A percentile compares a stretch with the other conserved stretches of the same genome.
phyloP scores from a whole-genome alignment of 768 basidiomycete species.

The Ramaria rubella region DNA sequence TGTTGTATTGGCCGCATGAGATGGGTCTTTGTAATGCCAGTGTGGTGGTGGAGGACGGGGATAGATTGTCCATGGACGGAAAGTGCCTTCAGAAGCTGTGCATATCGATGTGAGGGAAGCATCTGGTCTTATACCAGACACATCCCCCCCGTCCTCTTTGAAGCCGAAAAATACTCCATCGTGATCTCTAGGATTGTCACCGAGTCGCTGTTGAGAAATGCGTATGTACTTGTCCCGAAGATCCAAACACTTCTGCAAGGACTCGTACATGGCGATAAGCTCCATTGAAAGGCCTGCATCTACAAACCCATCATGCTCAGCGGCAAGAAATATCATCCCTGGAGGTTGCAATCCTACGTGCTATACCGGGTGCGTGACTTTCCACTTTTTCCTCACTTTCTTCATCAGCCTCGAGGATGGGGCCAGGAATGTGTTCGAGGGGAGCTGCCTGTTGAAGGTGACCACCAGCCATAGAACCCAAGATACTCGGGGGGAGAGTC shows the following conservation, averaged over 20 bases:
- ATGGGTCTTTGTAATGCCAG: constrained; percentile 69
- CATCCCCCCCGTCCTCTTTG: constrained; percentile 52
- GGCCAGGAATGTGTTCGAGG: neutral
- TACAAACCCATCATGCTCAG: constrained; percentile 6
- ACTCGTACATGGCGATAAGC: constrained; percentile 51
- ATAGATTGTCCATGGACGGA: constrained; percentile 79
- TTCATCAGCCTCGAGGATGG: neutral
- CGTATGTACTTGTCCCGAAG: constrained; percentile 94
- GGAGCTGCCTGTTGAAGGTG: neutral
- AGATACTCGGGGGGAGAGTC: neutral
- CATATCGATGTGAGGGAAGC: constrained; percentile 29
- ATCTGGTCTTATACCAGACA: constrained; percentile 63
- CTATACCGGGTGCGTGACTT: neutral
- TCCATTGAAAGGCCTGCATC: constrained; percentile 38
- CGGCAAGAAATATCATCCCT: neutral
- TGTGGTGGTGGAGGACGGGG: constrained; percentile 91
- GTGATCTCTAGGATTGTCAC: constrained; percentile 91
- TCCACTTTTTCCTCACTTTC: constrained; percentile 16
- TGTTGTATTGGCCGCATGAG: constrained; percentile 11
- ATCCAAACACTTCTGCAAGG: constrained; percentile 79
- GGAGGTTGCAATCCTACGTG: constrained; percentile 5
- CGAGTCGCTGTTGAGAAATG: constrained; percentile 82
- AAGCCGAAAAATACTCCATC: constrained; percentile 73
- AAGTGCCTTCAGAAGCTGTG: constrained; percentile 26
- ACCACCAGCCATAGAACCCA: neutral